A percentile compares a stretch with the other conserved stretches of the same genome.
Conservation (phyloP, 202 grass and related monocot species). For the Schoenoplectus tabernaemontani region DNA sequence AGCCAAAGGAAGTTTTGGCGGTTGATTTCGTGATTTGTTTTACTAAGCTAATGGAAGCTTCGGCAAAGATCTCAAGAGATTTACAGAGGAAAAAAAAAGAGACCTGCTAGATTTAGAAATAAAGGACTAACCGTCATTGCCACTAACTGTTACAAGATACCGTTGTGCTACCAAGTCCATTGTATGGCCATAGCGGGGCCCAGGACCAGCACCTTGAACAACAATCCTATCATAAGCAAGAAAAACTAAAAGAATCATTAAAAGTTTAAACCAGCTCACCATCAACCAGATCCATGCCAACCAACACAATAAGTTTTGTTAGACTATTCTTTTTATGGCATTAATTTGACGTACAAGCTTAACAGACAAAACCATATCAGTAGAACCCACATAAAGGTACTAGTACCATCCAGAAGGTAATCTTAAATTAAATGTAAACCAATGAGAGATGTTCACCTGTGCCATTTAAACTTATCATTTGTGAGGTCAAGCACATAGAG, state of each 20-base stretch:
- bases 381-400: neutral
- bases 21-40: neutral
- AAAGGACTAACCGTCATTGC: constrained; percentile 76
- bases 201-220: constrained; percentile 87
- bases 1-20: neutral
- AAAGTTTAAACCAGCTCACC: neutral
- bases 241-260: constrained; percentile 14
- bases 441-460: constrained; percentile 42
- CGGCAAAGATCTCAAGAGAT: neutral
- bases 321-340: neutral
- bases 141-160: constrained; percentile 80
- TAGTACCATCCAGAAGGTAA: neutral
- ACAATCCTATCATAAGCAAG: constrained; percentile 43
- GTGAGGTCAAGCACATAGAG: constrained; percentile 95
- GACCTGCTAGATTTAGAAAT: neutral
- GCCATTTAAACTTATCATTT: constrained; percentile 99
- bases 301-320: neutral
- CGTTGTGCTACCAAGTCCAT: constrained; percentile 94
- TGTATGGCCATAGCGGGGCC: constrained; percentile 91
- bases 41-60: no score
- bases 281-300: neutral
- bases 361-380: no score
- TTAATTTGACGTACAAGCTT: neutral
- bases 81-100: neutral
- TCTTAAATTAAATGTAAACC: constrained; percentile 14